A percentile compares a stretch with the other conserved stretches of the same genome.
Conservation (phyloP, 495 filamentous ascomycete species). For the Hypoxylon subgilvum region DNA sequence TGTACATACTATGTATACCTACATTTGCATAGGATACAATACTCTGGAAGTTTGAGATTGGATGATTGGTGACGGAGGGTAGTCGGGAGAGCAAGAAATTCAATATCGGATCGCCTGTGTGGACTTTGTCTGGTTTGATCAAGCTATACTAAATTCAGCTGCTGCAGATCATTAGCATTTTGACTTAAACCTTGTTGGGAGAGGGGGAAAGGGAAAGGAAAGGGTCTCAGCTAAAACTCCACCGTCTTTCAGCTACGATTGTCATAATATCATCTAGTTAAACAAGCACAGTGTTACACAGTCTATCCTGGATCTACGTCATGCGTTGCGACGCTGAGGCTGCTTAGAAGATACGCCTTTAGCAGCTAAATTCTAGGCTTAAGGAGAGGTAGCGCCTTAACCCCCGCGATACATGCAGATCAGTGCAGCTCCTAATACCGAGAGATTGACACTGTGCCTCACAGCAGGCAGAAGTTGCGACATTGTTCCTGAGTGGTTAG, state of each 20-base stretch:
- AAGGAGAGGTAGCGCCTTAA: slow-evolving; percentile 21
- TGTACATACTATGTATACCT: no score
- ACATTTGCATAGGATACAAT: no score
- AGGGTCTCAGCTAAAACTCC: slow-evolving; percentile 3
- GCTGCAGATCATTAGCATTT: no score
- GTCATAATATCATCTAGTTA: slow-evolving; percentile 1
- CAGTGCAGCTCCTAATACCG: background rate
- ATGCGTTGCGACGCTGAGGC: slow-evolving; percentile 4
- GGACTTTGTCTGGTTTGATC: no score
- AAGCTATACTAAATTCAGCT: no score
- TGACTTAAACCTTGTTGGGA: no score
- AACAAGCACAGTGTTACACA: slow-evolving; percentile 10
- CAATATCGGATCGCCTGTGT: no score
- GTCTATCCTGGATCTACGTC: slow-evolving; percentile 4
- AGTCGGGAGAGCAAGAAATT: no score
- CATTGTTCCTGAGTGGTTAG: slow-evolving; percentile 11
- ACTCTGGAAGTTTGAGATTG: no score
- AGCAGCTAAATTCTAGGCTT: background rate
- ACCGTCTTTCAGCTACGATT: background rate
- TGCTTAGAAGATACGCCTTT: slow-evolving; percentile 7
- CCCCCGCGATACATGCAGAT: slow-evolving; percentile 28
- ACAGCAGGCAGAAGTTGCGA: background rate
- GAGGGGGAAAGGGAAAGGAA: background rate
- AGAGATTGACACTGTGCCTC: slow-evolving; percentile 5
- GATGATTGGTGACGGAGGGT: no score